A percentile compares a stretch with the other conserved stretches of the same genome.
phyloP scores from a whole-genome alignment of 805 yeast genomes.

The Sporopachydermia quercuum region DNA sequence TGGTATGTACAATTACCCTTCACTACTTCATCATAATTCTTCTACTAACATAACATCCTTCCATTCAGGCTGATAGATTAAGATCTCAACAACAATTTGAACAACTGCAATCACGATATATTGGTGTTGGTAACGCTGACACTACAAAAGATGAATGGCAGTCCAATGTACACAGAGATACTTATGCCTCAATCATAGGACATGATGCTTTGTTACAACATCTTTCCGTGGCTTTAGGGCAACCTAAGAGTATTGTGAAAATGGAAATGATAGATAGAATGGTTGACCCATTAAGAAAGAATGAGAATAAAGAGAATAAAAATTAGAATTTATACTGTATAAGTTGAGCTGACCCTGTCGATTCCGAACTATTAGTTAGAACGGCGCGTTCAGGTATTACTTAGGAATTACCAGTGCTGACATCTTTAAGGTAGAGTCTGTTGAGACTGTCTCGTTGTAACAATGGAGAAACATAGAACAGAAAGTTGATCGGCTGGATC shows the following conservation, averaged over 20 bases:
- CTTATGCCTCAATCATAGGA: constrained; percentile 45
- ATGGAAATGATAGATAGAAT: constrained; percentile 25
- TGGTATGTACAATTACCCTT: too few relatives aligned
- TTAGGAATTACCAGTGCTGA: too few relatives aligned
- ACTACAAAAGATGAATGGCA: constrained; percentile 61
- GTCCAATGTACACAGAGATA: constrained; percentile 50
- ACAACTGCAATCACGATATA: constrained; percentile 41
- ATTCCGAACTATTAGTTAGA: too few relatives aligned
- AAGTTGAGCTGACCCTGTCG: too few relatives aligned
- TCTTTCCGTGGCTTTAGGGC: constrained; percentile 35
- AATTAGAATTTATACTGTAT: too few relatives aligned
- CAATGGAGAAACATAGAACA: too few relatives aligned
- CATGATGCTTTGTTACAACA: constrained; percentile 42
- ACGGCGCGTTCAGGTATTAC: too few relatives aligned
- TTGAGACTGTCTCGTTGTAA: too few relatives aligned
- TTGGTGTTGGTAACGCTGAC: constrained; percentile 65
- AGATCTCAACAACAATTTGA: constrained; percentile 44
- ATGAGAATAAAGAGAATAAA: not conserved
- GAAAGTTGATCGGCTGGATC: too few relatives aligned
- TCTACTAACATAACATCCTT: not conserved
- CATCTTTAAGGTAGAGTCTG: too few relatives aligned
- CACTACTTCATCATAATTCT: not conserved
- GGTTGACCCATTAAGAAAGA: constrained; percentile 19
- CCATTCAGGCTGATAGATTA: constrained; percentile 55
- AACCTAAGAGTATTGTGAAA: constrained; percentile 22